phyloP scores from a whole-genome alignment of 2,329 filamentous ascomycete genomes.

The Alternaria ventricosa region DNA sequence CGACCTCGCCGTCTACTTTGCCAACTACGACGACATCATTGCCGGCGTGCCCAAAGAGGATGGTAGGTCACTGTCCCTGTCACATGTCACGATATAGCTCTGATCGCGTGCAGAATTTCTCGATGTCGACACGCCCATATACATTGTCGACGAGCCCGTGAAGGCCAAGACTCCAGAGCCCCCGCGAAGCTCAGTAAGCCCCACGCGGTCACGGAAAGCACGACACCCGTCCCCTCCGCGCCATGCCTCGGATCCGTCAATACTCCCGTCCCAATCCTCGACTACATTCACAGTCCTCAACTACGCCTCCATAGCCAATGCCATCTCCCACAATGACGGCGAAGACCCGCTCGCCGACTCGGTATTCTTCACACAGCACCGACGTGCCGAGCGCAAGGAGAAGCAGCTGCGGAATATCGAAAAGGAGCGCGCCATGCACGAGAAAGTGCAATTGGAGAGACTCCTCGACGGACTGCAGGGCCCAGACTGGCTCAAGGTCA shows the following conservation, averaged over 20 bases:
- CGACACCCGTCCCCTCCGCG: slow-evolving; percentile 25
- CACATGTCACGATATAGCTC: slow-evolving; percentile 13
- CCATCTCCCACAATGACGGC: slow-evolving; percentile 40
- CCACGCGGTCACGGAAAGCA: slow-evolving; percentile 33
- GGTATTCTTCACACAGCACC: slow-evolving; percentile 64
- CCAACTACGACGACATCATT: slow-evolving; percentile 93
- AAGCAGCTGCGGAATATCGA: slow-evolving; percentile 73
- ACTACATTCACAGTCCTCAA: slow-evolving; percentile 50
- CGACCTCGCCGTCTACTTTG: slow-evolving; percentile 88
- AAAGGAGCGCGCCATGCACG: slow-evolving; percentile 69
- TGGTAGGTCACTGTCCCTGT: slow-evolving; percentile 59
- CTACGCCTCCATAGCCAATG: slow-evolving; percentile 48
- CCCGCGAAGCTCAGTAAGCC: slow-evolving; percentile 31
- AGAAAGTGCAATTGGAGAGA: slow-evolving; percentile 69
- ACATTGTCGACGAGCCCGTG: slow-evolving; percentile 67
- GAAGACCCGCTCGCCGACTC: slow-evolving; percentile 64
- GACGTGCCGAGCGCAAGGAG: slow-evolving; percentile 68
- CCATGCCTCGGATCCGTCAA: slow-evolving; percentile 18
- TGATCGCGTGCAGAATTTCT: slow-evolving; percentile 67
- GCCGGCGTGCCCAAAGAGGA: slow-evolving; percentile 81
- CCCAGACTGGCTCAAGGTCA: slow-evolving; percentile 89
- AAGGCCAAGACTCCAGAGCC: slow-evolving; percentile 34
- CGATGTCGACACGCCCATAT: slow-evolving; percentile 73
- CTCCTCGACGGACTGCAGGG: slow-evolving; percentile 83
- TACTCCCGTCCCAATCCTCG: slow-evolving; percentile 33